Evolutionary conservation across 129 eudicot genomes (phyloP).

Genomic region (Ambrosia artemisiifolia): DNA sequence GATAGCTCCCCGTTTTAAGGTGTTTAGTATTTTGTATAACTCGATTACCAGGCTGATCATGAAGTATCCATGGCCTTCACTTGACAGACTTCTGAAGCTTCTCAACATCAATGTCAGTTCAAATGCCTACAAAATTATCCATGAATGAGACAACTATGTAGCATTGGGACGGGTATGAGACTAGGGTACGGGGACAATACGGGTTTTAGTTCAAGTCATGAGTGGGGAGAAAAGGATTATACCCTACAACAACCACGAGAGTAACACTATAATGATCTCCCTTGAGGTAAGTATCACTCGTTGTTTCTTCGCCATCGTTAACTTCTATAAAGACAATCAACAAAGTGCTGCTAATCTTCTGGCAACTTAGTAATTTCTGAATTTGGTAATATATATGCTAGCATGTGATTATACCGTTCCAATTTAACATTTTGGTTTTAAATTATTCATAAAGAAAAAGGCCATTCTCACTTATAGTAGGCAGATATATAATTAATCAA

Average conservation of each 20-base stretch:
- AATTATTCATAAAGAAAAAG: neutral
- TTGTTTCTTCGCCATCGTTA: too few relatives aligned
- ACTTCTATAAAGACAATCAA: neutral
- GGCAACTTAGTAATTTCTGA: neutral
- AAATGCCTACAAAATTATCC: too few relatives aligned
- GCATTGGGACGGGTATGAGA: too few relatives aligned
- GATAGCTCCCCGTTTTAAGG: constrained; percentile 36
- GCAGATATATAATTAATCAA: neutral
- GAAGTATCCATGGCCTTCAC: constrained; percentile 62
- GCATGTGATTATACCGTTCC: neutral
- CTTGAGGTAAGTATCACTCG: too few relatives aligned
- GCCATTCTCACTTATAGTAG: neutral
- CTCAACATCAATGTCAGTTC: constrained; percentile 32
- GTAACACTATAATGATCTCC: too few relatives aligned
- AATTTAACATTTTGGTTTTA: neutral
- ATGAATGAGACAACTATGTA: too few relatives aligned
- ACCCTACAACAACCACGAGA: too few relatives aligned
- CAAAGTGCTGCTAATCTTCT: neutral
- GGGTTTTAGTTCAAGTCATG: too few relatives aligned
- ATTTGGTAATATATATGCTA: neutral
- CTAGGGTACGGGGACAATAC: too few relatives aligned
- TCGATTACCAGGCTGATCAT: constrained; percentile 27
- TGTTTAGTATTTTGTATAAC: constrained; percentile 34
- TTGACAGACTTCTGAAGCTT: constrained; percentile 38
- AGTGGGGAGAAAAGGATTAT: too few relatives aligned